Conservation (phyloP, 2,329 filamentous ascomycete species). For the Xylaria sp. region DNA sequence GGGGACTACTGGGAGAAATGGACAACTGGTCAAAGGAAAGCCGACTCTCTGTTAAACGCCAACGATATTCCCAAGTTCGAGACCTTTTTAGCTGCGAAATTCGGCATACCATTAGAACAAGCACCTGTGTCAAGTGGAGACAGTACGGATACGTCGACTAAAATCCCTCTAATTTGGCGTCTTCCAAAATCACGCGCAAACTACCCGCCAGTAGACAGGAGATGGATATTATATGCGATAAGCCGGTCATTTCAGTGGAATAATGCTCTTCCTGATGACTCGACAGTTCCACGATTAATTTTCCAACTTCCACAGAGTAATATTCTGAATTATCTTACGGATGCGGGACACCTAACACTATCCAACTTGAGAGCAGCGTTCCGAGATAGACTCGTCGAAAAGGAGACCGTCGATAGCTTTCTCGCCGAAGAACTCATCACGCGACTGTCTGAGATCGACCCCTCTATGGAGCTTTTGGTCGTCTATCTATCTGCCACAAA, state of each 20-base stretch:
- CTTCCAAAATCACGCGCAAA: constrained; percentile 56
- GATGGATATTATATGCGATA: constrained; percentile 72
- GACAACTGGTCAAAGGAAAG: constrained; percentile 56
- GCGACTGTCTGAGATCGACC: constrained; percentile 72
- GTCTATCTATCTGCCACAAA: constrained; percentile 72
- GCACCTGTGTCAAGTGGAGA: constrained; percentile 37
- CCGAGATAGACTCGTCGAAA: constrained; percentile 56
- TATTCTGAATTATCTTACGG: constrained; percentile 66
- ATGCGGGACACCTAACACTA: constrained; percentile 68
- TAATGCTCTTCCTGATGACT: constrained; percentile 55
- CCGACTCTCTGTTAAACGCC: constrained; percentile 59
- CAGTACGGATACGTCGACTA: constrained; percentile 26
- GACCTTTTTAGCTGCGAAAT: constrained; percentile 58
- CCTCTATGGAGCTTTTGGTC: constrained; percentile 72
- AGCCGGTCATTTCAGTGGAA: constrained; percentile 69
- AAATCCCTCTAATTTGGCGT: constrained; percentile 59
- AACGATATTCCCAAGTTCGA: constrained; percentile 63
- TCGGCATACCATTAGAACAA: constrained; percentile 55
- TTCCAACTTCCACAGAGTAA: constrained; percentile 63
- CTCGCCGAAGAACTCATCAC: constrained; percentile 70
- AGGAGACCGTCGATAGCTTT: constrained; percentile 58
- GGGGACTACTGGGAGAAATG: constrained; percentile 60
- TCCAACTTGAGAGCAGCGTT: constrained; percentile 69
- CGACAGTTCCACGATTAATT: constrained; percentile 52
- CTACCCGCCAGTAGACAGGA: constrained; percentile 68